Evolutionary conservation across 2,329 filamentous ascomycete species (phyloP).

Genomic region (Fusarium sp.): DNA sequence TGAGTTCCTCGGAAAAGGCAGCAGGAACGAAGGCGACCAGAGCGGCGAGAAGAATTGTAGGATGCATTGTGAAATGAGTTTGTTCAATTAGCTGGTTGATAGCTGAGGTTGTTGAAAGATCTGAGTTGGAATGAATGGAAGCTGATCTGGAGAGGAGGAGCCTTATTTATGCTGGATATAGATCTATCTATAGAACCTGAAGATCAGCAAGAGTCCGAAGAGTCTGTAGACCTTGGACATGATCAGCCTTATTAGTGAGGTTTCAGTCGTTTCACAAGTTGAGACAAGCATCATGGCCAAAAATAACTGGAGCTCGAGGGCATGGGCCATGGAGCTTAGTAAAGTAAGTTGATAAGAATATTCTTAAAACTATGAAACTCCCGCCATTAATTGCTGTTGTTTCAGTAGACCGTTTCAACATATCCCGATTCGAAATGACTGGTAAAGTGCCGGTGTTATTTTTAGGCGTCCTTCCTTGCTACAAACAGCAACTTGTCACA

Average conservation of each 20-base stretch:
- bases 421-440: too few relatives aligned
- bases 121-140: neutral
- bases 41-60: neutral
- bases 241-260: neutral
- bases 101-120: neutral
- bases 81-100: neutral
- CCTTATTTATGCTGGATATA: neutral
- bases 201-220: neutral
- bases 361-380: too few relatives aligned
- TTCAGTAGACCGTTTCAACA: neutral
- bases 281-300: neutral
- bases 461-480: neutral
- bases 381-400: rapidly evolving
- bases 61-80: neutral
- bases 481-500: neutral
- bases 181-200: neutral
- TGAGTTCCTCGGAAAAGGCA: neutral
- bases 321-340: neutral
- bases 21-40: rapidly evolving
- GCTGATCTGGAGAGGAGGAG: neutral
- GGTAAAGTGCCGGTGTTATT: neutral
- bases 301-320: neutral
- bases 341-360: neutral
- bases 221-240: neutral
- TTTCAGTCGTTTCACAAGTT: neutral